These are phyloP conservation scores for Epichloe festucae DNA, from an alignment of 2,329 filamentous ascomycete genomes.

Conservation along the genomic window DNA sequence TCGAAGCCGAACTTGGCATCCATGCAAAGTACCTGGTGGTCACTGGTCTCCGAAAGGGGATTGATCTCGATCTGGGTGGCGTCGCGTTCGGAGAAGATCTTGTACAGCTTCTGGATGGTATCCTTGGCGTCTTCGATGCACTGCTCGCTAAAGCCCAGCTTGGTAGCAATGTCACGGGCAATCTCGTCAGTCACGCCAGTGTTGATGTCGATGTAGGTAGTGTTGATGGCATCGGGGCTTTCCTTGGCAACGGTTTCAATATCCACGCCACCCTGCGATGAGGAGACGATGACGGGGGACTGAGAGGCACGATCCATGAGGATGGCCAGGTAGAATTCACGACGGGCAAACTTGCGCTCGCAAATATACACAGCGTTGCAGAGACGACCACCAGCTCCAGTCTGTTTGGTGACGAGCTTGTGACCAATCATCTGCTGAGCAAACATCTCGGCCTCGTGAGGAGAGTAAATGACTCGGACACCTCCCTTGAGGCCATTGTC, in stretches of 20 bases:
- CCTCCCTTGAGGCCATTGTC: conserved; percentile 98
- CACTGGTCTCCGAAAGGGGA: conserved; percentile 92
- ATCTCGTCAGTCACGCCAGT: conserved; percentile 91
- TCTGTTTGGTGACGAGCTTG: conserved; percentile 99
- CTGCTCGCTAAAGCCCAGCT: conserved; percentile 95
- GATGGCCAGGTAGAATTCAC: conserved; percentile 97
- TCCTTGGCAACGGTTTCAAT: conserved; percentile 98
- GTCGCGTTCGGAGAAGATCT: conserved; percentile 96
- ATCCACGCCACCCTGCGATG: conserved; percentile 97
- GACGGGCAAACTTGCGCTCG: conserved; percentile 97
- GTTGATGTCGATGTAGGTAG: conserved; percentile 88
- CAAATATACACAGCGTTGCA: conserved; percentile 98
- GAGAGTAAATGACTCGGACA: conserved; percentile 97
- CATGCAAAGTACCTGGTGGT: conserved; percentile 98
- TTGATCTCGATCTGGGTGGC: conserved; percentile 99
- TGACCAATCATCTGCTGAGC: conserved; percentile 99
- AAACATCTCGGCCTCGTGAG: conserved; percentile 92
- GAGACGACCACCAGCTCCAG: conserved; percentile 79
- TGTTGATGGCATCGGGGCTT: conserved; percentile 88
- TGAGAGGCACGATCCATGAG: conserved; percentile 94
- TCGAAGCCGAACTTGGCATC: conserved; percentile 98
- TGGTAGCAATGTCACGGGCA: conserved; percentile 73
- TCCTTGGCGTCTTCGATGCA: conserved; percentile 91
- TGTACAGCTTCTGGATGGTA: conserved; percentile 98
- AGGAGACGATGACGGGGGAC: conserved; percentile 84